A percentile compares a stretch with the other conserved stretches of the same genome.
phyloP scores from a whole-genome alignment of 2,329 filamentous ascomycete genomes.

The Nigrospora oryzae region DNA sequence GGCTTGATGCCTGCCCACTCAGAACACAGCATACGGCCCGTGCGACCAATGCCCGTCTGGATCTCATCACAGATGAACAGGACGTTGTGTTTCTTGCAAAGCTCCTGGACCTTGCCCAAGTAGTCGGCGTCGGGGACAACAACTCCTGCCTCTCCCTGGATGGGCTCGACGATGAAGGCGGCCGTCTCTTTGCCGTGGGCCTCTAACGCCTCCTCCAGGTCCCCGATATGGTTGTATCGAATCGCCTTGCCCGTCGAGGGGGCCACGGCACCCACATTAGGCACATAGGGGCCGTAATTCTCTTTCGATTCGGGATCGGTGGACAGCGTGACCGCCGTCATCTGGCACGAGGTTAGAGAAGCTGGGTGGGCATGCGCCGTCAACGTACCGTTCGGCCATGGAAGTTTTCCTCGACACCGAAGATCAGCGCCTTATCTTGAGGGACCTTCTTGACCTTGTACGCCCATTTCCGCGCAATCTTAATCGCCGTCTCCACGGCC shows the following conservation, averaged over 20 bases:
- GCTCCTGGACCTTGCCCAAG: constrained; percentile 65
- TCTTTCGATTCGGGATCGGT: constrained; percentile 91
- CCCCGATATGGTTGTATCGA: constrained; percentile 76
- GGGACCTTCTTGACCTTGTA: constrained; percentile 94
- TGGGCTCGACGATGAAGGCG: constrained; percentile 91
- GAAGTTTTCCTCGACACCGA: constrained; percentile 87
- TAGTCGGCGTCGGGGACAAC: constrained; percentile 91
- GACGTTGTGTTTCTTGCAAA: constrained; percentile 93
- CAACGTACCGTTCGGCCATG: constrained; percentile 80
- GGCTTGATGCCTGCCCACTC: constrained; percentile 95
- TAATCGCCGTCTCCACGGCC: constrained; percentile 91
- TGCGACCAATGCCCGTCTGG: constrained; percentile 93
- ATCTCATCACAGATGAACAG: constrained; percentile 98
- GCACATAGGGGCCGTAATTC: constrained; percentile 95
- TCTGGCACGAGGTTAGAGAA: constrained; percentile 36
- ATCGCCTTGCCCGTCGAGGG: constrained; percentile 72
- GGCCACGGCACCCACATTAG: constrained; percentile 69
- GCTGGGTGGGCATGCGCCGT: not conserved
- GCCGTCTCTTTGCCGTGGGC: constrained; percentile 77
- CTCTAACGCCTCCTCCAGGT: constrained; percentile 72
- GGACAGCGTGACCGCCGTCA: constrained; percentile 91
- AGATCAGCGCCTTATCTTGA: constrained; percentile 72
- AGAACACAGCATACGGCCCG: constrained; percentile 86
- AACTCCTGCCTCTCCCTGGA: constrained; percentile 95
- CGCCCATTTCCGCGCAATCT: constrained; percentile 95